Evolutionary conservation across 306 rosid species (phyloP), one percentile per base, ranked within the genome.

Genomic region (Dicorynia guianensis): DNA sequence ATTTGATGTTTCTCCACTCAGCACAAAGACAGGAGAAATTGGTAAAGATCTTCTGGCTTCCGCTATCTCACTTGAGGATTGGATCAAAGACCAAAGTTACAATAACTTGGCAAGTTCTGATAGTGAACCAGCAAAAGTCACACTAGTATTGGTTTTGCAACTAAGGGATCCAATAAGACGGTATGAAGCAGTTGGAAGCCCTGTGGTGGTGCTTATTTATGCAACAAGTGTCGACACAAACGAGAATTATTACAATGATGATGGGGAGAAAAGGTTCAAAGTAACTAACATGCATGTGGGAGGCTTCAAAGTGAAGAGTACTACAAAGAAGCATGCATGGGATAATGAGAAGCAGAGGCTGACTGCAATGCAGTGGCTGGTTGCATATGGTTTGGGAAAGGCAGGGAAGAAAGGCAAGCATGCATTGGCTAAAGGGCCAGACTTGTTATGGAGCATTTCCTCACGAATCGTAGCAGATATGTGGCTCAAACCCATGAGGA

Each of bases 401-500:
- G 87, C 83, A 18, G 82, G 75, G 84, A 92, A 86, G 91, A 92
- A 89, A 56, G 90, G 89, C 59, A 92, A 90, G 62, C 83, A 76
- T 15, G 49, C 62, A 36, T 13, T 53, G 58, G 62, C 85, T 7
- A 88, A 86, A 54, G 91, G 79, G 48, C 90, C 86, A 62, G 98
- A 96, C 75, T 61, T 82, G 72, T 50, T 92, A n/a, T 96, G 98
- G 97, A 96, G 93, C 86, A 77, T 92, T 74, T 96, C 99, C 11
- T 92, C 97, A 2, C 66, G 99, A 61, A 89, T 90, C 30, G 86
- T 92, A 88, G 98, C 97, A 4, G 96, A 90, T 65, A 90, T 93
- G 99, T 96, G 99, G 99, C 98, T 96, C 78, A 96, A 86, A 82
- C 84, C 90, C 34, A 86, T 93, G 80, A 86, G 98, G 77, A 96